Evolutionary conservation across 2,329 filamentous ascomycete species (phyloP), one percentile per base, ranked within the genome.

Genomic region (Fusarium praegraminearum): DNA sequence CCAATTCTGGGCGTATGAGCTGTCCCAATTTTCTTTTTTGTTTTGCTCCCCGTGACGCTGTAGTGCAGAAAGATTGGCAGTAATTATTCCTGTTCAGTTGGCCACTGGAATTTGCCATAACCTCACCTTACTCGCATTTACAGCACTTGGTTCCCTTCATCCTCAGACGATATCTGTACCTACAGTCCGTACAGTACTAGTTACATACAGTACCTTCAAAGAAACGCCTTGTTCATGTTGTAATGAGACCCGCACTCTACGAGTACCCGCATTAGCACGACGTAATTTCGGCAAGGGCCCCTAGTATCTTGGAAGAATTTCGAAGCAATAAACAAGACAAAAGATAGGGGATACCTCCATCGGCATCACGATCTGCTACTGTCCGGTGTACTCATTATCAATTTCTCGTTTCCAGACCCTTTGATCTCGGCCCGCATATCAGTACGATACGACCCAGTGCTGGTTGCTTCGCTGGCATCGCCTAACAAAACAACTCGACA

Each of bases 191-290:
- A 36, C 15, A 30, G 33, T 36, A 18, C 33, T 28, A 22, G 7
- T 7, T n/a, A 26, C 13, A 20, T 24, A 40, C 33, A 13, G 47
- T 40, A 64, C 50, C 38, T 64, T 26, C 38, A 65, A 46, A 50
- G 44, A 52, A 44, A 38, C 46, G 57, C 24, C 49, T 51, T 30
- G 47, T 40, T 64, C 54, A 41, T 65, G 52, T 57, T 74, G 70
- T 72, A 70, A 71, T 75, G 65, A 74, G 73, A 73, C 73, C 73
- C 73, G 73, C 71, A 66, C 65, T 64, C 46, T 40, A 71, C 54
- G 51, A 50, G 64, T 52, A 71, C 64, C 62, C 67, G 71, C 71
- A 75, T 69, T 72, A 71, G 58, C 60, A 69, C 71, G 67, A 71
- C 65, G 71, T 74, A 75, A 75, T 75, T 66, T 75, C 73, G 67